Conservation (phyloP, 345 rosid genomes). For the Salix koriyanagi region DNA sequence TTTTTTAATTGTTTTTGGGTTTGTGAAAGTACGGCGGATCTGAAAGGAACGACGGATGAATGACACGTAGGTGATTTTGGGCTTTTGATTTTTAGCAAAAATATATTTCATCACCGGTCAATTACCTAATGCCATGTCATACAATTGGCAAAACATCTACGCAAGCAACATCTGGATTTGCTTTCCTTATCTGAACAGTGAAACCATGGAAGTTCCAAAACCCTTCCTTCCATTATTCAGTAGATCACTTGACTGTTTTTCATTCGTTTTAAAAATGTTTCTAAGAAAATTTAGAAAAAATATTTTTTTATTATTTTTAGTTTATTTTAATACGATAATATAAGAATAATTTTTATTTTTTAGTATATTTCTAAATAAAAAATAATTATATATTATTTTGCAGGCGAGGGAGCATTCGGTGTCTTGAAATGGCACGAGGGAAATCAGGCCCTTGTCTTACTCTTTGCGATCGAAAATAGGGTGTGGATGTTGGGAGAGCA, state of each 20-base stretch:
- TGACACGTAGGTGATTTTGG: constrained; percentile 2
- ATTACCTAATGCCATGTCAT: constrained; percentile 6
- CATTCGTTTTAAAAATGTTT: too few relatives aligned
- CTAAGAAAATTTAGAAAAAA: too few relatives aligned
- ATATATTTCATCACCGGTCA: neutral
- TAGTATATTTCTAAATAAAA: too few relatives aligned
- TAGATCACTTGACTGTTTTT: too few relatives aligned
- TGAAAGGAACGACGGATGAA: constrained; percentile 4
- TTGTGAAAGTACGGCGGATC: constrained; percentile 14
- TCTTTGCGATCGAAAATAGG: neutral
- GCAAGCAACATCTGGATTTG: neutral
- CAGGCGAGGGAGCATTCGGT: neutral
- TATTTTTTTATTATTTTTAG: too few relatives aligned
- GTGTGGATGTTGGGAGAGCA: neutral
- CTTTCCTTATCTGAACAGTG: neutral
- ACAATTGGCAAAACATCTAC: neutral
- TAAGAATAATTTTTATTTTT: too few relatives aligned
- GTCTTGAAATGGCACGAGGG: constrained; percentile 10
- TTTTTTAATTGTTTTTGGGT: neutral
- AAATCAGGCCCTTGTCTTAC: constrained; percentile 26
- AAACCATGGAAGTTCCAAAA: neutral
- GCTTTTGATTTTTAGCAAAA: neutral
- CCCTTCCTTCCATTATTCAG: neutral
- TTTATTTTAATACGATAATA: too few relatives aligned
- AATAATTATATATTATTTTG: too few relatives aligned